Evolutionary conservation across 805 yeast genomes (phyloP).

Genomic region (Starmerella stellata): DNA sequence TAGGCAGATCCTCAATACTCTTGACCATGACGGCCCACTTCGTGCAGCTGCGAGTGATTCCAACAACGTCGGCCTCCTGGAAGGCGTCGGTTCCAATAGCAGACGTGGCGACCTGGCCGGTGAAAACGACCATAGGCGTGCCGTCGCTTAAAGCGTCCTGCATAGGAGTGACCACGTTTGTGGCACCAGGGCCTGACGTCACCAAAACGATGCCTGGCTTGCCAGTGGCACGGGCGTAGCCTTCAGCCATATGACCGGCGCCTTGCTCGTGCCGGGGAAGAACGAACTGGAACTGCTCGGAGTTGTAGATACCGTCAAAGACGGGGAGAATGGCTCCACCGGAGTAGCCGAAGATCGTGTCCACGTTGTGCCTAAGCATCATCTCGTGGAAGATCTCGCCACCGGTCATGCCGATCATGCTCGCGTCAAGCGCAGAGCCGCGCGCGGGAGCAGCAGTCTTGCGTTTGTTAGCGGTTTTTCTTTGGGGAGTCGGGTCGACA

Average conservation of each 20-base stretch:
- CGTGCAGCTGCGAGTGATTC: conserved; percentile 92
- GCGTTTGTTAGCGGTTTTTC: conserved; percentile 20
- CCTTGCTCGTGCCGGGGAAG: conserved; percentile 97
- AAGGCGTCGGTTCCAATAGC: conserved; percentile 97
- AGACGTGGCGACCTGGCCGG: conserved; percentile 91
- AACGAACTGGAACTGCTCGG: conserved; percentile 72
- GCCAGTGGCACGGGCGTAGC: conserved; percentile 88
- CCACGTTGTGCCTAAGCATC: conserved; percentile 93
- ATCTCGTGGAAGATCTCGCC: conserved; percentile 97
- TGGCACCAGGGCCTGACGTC: conserved; percentile 99
- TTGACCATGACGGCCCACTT: conserved; percentile 99
- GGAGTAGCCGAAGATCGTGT: conserved; percentile 91
- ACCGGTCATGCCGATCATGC: conserved; percentile 90
- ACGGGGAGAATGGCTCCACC: conserved; percentile 99
- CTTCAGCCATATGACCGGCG: conserved; percentile 99
- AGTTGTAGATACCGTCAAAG: conserved; percentile 88
- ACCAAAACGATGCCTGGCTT: conserved; percentile 96
- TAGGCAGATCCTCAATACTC: conserved; percentile 80
- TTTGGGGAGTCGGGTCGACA: conserved; percentile 10
- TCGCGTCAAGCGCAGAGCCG: conserved; percentile 29
- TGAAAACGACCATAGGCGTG: conserved; percentile 86
- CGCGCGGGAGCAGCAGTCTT: conserved; percentile 23
- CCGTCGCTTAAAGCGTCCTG: conserved; percentile 97
- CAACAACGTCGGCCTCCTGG: conserved; percentile 97
- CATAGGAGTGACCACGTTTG: conserved; percentile 95